Evolutionary conservation across 169 alveolate genomes (phyloP).

Genomic region (Perkinsus olseni): DNA sequence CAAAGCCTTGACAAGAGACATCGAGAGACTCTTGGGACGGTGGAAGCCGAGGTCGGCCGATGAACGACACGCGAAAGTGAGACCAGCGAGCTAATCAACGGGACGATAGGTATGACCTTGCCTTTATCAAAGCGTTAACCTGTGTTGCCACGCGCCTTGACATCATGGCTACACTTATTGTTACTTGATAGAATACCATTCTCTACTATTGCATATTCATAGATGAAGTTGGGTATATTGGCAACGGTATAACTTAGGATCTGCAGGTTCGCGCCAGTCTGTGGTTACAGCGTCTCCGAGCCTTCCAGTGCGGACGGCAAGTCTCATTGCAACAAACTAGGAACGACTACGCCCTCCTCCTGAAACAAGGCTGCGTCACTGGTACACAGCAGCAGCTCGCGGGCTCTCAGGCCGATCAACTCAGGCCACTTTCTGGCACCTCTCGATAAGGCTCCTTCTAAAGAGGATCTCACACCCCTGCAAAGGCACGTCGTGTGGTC

Average conservation of each 20-base stretch:
- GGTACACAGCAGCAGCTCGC: too few species aligned
- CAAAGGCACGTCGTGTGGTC: background rate
- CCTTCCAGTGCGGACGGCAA: background rate
- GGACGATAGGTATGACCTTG: too few species aligned
- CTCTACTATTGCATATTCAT: too few species aligned
- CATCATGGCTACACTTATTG: too few species aligned
- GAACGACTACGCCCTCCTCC: background rate
- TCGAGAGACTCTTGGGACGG: background rate
- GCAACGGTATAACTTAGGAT: too few species aligned
- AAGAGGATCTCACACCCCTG: background rate
- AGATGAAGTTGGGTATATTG: too few species aligned
- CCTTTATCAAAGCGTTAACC: too few species aligned
- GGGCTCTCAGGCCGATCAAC: background rate
- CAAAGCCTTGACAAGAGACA: background rate
- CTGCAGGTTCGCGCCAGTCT: background rate
- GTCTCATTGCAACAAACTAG: background rate
- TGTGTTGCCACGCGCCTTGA: too few species aligned
- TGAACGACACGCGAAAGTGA: background rate
- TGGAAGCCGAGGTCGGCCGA: background rate
- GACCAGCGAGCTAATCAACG: too few species aligned
- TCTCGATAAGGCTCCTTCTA: background rate
- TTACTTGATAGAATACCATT: too few species aligned
- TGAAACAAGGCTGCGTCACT: background rate
- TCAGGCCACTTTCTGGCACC: background rate
- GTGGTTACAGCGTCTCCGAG: background rate